Percentiles rank a stretch among this genome's conserved stretches.
Evolutionary conservation across 129 eudicot species (phyloP).

Genomic region (Apium graveolens): DNA sequence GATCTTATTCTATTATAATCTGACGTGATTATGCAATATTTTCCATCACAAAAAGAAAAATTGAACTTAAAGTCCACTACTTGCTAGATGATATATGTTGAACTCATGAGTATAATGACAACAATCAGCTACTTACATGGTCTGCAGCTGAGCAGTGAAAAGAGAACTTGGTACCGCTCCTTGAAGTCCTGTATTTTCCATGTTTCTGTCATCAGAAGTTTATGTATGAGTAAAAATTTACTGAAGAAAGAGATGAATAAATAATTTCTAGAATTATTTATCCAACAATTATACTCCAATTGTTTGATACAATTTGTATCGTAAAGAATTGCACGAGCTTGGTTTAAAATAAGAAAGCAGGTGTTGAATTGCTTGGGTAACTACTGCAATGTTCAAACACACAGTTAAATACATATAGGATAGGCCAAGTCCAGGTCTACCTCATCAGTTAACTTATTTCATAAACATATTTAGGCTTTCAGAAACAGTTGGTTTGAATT

Average conservation of each 20-base stretch:
- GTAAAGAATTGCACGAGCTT: background rate
- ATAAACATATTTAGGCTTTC: slow-evolving; percentile 1
- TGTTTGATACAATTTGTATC: background rate
- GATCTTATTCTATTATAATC: background rate
- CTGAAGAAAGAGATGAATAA: background rate
- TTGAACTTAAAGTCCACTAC: background rate
- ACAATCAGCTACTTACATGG: slow-evolving; percentile 54
- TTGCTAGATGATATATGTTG: background rate
- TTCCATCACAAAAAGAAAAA: background rate
- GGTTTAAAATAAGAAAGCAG: background rate
- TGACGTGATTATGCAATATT: background rate
- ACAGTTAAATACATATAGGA: background rate
- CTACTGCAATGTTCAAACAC: background rate
- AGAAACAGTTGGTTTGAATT: background rate
- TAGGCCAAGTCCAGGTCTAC: background rate
- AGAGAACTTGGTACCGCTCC: slow-evolving; percentile 44
- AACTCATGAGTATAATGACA: background rate
- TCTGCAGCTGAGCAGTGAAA: slow-evolving; percentile 45
- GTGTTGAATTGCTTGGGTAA: background rate
- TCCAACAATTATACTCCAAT: background rate
- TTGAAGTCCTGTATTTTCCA: slow-evolving; percentile 42
- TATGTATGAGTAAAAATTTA: background rate
- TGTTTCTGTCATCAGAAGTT: slow-evolving; percentile 31
- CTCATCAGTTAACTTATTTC: background rate
- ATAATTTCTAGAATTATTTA: background rate